These are phyloP conservation scores for Ciborinia camelliae DNA, from an alignment of 2,329 filamentous ascomycete species.

Conservation along the genomic window DNA sequence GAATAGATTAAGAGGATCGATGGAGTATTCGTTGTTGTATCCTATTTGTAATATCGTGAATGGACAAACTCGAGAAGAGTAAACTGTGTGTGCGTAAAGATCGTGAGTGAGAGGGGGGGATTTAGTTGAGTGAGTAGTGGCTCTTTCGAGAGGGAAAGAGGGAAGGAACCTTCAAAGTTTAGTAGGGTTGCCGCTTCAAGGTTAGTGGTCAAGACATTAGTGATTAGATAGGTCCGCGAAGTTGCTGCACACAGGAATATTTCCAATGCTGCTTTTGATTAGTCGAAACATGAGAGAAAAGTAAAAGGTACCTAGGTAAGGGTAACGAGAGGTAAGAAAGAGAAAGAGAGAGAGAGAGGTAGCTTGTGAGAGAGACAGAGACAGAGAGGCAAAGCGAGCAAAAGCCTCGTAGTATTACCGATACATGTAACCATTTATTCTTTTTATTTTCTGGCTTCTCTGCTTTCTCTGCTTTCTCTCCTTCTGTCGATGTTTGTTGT, in stretches of 20 bases:
- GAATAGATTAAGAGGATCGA: neutral
- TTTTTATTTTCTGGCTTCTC: neutral
- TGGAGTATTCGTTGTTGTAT: slow-evolving; percentile 5
- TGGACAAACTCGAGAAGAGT: slow-evolving; percentile 4
- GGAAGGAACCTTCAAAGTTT: slow-evolving; percentile 16
- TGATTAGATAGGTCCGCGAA: slow-evolving; percentile 11
- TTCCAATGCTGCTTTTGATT: slow-evolving; percentile 16
- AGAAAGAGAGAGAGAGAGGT: neutral
- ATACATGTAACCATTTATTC: neutral
- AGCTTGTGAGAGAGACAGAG: neutral
- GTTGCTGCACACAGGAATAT: slow-evolving; percentile 8
- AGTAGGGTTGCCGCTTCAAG: slow-evolving; percentile 19
- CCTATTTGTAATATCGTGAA: slow-evolving; percentile 12
- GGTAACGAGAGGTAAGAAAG: neutral
- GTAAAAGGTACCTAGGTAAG: neutral
- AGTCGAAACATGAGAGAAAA: neutral
- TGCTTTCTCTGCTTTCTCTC: neutral
- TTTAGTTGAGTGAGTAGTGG: slow-evolving; percentile 16
- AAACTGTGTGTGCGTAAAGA: neutral
- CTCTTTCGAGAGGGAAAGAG: slow-evolving; percentile 15
- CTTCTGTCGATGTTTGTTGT: neutral
- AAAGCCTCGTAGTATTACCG: neutral
- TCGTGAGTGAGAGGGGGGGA: slow-evolving; percentile 8
- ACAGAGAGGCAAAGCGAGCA: neutral
- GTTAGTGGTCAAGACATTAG: slow-evolving; percentile 13